Conservation (phyloP, 331 rosid species). For the Quercus lobata region DNA sequence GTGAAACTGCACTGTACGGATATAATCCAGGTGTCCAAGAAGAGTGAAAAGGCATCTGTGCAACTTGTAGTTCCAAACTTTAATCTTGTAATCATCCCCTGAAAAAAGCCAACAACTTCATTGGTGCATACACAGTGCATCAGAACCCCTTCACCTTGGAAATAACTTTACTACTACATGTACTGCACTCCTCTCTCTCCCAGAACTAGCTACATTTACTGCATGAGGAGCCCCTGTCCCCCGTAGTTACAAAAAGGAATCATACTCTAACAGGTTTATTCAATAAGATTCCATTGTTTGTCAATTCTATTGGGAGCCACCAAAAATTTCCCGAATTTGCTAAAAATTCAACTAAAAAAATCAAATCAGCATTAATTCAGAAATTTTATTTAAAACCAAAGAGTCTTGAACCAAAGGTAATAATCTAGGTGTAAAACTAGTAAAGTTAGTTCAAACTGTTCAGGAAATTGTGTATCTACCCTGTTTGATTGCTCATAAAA, state of each 20-base stretch:
- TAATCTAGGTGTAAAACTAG: too few relatives aligned
- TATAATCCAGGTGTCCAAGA: slow-evolving; percentile 95
- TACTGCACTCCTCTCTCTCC: not conserved
- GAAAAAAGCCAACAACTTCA: slow-evolving; percentile 17
- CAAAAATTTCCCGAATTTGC: not conserved
- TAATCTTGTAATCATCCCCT: slow-evolving; percentile 99
- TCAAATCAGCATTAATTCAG: not conserved
- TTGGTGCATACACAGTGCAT: not conserved
- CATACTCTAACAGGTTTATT: not conserved
- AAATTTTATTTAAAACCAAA: not conserved
- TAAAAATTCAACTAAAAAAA: not conserved
- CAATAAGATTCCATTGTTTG: slow-evolving; percentile 14
- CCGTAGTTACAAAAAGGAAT: not conserved
- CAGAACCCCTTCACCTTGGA: not conserved
- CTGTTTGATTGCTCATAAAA: not conserved
- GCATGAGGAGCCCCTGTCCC: not conserved
- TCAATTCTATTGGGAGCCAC: not conserved
- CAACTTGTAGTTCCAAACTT: slow-evolving; percentile 98
- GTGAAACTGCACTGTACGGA: slow-evolving; percentile 95
- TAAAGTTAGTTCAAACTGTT: not conserved
- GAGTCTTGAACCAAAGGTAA: not conserved
- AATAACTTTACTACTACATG: not conserved
- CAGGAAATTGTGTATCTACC: not conserved
- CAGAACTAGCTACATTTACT: not conserved
- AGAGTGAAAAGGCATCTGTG: slow-evolving; percentile 95